These are phyloP conservation scores for Choiromyces venosus DNA, from an alignment of 495 filamentous ascomycete genomes.

Conservation along the genomic window DNA sequence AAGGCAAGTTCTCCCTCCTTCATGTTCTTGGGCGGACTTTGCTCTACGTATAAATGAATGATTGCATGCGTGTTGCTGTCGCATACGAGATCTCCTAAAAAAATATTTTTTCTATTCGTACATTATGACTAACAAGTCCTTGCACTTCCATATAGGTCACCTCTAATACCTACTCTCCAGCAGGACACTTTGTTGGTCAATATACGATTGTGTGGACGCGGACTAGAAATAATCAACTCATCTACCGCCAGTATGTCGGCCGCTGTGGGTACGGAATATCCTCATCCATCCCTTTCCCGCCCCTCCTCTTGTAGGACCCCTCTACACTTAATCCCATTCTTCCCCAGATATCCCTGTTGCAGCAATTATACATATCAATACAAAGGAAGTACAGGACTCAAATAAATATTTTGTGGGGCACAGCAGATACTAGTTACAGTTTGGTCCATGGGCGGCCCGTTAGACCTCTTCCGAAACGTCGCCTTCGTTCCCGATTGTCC, in stretches of 20 bases:
- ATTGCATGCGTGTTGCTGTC: not conserved
- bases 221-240: not conserved
- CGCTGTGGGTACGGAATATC: constrained; percentile 43
- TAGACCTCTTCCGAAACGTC: constrained; percentile 82
- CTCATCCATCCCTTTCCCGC: constrained; percentile 21
- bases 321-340: constrained; percentile 26
- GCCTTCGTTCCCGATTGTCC: constrained; percentile 76
- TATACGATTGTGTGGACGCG: not conserved
- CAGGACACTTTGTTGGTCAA: not conserved
- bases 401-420: constrained; percentile 38
- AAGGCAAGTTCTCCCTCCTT: not conserved
- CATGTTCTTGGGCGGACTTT: not conserved
- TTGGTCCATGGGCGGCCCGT: constrained; percentile 58
- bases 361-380: constrained; percentile 35
- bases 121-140: not conserved
- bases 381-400: constrained; percentile 34
- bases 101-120: not conserved
- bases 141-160: not conserved
- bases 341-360: constrained; percentile 31
- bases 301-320: constrained; percentile 22
- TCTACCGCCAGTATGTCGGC: constrained; percentile 35
- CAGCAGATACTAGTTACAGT: constrained; percentile 39
- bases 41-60: not conserved
- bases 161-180: not conserved
- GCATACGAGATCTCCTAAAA: not conserved